These are phyloP conservation scores for Arachis monticola DNA, from an alignment of 331 rosid genomes.

Conservation along the genomic window DNA sequence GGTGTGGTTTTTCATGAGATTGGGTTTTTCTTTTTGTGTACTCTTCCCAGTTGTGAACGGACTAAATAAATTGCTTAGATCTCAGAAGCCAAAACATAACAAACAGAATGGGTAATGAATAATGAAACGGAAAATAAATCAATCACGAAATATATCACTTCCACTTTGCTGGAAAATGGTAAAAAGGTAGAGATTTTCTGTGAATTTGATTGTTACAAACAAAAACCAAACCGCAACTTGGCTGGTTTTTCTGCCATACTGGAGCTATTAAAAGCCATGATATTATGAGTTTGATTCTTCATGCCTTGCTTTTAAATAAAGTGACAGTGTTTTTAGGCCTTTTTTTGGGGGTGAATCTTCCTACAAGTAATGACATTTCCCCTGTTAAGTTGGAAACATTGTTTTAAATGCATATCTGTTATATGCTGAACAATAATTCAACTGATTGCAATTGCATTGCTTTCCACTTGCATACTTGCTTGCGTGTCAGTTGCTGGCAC, in stretches of 20 bases:
- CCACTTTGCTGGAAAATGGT: neutral
- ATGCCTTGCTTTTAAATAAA: slow-evolving; percentile 5
- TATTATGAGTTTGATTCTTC: slow-evolving; percentile 18
- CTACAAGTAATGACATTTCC: neutral
- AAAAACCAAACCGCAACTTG: neutral
- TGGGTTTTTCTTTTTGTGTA: neutral
- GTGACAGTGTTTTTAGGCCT: slow-evolving; percentile 5
- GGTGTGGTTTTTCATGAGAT: neutral
- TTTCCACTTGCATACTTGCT: too few relatives aligned
- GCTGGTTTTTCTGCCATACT: neutral
- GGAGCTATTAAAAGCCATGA: slow-evolving; percentile 10
- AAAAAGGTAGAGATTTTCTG: neutral
- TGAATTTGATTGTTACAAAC: slow-evolving; percentile 5
- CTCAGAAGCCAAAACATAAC: neutral
- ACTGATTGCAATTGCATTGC: neutral
- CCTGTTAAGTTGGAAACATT: neutral
- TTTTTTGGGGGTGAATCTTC: neutral
- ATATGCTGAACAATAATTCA: neutral
- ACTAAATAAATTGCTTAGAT: neutral
- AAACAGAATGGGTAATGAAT: neutral
- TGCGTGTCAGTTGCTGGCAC: neutral
- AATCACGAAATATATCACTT: neutral
- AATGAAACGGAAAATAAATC: neutral
- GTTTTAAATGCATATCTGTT: neutral
- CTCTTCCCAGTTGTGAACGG: neutral